These are phyloP conservation scores for Geotrichum phurueaensis DNA, from an alignment of 1,139 yeast species.

Conservation along the genomic window DNA sequence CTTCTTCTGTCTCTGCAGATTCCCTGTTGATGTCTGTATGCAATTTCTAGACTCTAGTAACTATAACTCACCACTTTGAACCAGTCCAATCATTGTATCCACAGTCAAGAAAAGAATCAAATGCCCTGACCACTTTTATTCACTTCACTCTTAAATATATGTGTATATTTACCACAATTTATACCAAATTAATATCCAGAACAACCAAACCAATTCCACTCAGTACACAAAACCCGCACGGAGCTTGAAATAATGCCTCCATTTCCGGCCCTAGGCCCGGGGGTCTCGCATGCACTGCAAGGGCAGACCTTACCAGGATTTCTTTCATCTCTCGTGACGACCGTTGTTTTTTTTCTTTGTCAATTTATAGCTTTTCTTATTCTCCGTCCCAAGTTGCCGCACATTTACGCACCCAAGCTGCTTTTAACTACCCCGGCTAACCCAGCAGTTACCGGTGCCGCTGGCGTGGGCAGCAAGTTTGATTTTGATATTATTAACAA, in stretches of 20 bases:
- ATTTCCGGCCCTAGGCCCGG: conserved; percentile 16
- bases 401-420: conserved; percentile 31
- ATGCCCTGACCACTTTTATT: too few species aligned
- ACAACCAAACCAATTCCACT: neutral
- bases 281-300: conserved; percentile 17
- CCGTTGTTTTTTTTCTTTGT: conserved; percentile 23
- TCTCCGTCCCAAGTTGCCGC: conserved; percentile 25
- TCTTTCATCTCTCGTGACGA: conserved; percentile 27
- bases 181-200: neutral
- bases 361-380: conserved; percentile 27
- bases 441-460: conserved; percentile 17
- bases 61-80: too few species aligned
- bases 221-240: neutral
- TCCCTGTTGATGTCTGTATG: too few species aligned
- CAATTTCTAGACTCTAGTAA: too few species aligned
- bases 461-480: neutral
- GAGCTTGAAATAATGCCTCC: neutral
- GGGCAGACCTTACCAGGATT: conserved; percentile 28
- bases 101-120: too few species aligned
- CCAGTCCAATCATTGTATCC: too few species aligned
- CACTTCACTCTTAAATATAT: too few species aligned
- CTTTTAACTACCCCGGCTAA: conserved; percentile 23
- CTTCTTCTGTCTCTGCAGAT: too few species aligned
- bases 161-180: too few species aligned
- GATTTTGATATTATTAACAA: neutral